phyloP scores from a whole-genome alignment of 495 filamentous ascomycete genomes.

The Zalerion maritima region DNA sequence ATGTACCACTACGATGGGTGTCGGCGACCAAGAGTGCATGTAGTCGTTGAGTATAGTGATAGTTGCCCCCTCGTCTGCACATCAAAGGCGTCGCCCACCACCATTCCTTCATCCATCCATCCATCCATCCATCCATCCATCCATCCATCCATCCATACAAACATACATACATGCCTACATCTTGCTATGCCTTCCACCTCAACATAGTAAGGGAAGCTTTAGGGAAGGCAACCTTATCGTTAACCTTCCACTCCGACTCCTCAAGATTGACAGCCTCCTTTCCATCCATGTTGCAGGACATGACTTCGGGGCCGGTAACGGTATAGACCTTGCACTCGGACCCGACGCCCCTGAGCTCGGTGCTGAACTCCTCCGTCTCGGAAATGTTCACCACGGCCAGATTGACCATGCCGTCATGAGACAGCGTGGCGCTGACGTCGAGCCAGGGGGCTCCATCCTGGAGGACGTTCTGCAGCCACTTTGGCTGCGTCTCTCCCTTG shows the following conservation, averaged over 20 bases:
- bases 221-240: slow-evolving; percentile 42
- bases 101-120: too few relatives aligned
- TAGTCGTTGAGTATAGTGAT: too few relatives aligned
- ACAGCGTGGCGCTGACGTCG: slow-evolving; percentile 51
- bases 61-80: too few relatives aligned
- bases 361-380: slow-evolving; percentile 40
- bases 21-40: too few relatives aligned
- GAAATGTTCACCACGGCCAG: slow-evolving; percentile 57
- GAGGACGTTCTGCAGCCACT: slow-evolving; percentile 47
- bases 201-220: slow-evolving; percentile 54
- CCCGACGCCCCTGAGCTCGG: slow-evolving; percentile 37
- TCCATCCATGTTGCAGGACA: slow-evolving; percentile 43
- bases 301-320: slow-evolving; percentile 40
- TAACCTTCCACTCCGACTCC: slow-evolving; percentile 47
- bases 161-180: slow-evolving; percentile 6
- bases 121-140: slow-evolving; percentile 8
- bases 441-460: slow-evolving; percentile 48
- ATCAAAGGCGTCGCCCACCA: too few relatives aligned
- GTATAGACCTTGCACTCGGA: slow-evolving; percentile 40
- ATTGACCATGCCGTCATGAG: slow-evolving; percentile 45
- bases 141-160: too few relatives aligned
- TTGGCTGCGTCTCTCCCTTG: slow-evolving; percentile 46
- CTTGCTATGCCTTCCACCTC: slow-evolving; percentile 43
- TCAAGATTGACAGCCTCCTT: slow-evolving; percentile 43
- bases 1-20: too few relatives aligned